These are phyloP conservation scores for Phytophthora palmivora DNA, from an alignment of 352 stramenopile species.

Conservation along the genomic window DNA sequence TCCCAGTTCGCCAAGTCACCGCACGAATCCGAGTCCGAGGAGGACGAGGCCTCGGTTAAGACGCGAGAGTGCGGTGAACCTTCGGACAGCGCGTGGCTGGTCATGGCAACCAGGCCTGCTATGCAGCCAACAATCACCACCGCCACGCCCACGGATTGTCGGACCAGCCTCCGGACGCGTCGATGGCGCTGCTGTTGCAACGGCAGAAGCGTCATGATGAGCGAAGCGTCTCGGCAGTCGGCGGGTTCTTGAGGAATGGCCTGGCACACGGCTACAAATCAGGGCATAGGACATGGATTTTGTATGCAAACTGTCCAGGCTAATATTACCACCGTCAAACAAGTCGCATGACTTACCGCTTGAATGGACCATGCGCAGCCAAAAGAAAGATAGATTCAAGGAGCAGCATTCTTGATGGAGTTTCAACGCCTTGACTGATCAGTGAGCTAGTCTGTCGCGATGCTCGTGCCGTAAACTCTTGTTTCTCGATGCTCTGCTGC, in stretches of 20 bases:
- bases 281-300: background rate
- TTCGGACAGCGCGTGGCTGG: conserved; percentile 11
- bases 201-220: background rate
- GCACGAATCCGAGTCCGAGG: conserved; percentile 41
- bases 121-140: conserved; percentile 33
- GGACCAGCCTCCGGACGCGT: conserved; percentile 14
- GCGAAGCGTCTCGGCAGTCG: background rate
- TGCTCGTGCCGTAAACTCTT: no score
- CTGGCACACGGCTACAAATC: background rate
- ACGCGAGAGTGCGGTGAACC: background rate
- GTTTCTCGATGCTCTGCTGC: no score
- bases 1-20: conserved; percentile 53
- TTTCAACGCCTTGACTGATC: no score
- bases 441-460: no score
- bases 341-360: background rate
- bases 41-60: conserved; percentile 29
- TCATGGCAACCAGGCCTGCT: conserved; percentile 25
- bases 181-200: conserved; percentile 14
- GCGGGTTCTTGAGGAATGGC: background rate
- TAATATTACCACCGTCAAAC: background rate
- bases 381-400: no score
- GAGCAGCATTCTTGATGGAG: no score
- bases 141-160: conserved; percentile 31
- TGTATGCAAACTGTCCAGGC: background rate
- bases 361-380: background rate